A percentile compares a stretch with the other conserved stretches of the same genome.
phyloP scores from a whole-genome alignment of 805 yeast species.

The Hanseniaspora clermontiae region DNA sequence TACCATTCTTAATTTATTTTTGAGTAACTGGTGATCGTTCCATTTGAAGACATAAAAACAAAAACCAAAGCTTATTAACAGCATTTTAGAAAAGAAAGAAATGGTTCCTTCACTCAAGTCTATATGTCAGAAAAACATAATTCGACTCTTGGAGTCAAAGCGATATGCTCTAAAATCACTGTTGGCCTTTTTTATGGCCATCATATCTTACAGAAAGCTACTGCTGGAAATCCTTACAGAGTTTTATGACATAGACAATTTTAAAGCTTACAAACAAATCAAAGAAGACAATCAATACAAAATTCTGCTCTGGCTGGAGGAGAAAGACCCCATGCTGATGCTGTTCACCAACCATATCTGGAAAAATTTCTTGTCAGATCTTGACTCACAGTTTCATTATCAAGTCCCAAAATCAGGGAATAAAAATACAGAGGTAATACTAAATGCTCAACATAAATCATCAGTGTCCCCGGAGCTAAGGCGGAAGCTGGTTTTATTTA shows the following conservation, averaged over 20 bases:
- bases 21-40: too few species aligned
- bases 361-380: not conserved
- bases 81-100: too few species aligned
- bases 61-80: too few species aligned
- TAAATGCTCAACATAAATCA: not conserved
- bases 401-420: not conserved
- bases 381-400: not conserved
- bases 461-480: not conserved
- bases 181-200: not conserved
- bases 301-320: conserved; percentile 3
- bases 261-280: not conserved
- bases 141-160: conserved; percentile 12
- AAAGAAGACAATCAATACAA: conserved; percentile 8
- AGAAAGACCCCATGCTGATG: not conserved
- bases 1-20: too few species aligned
- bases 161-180: conserved; percentile 16
- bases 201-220: not conserved
- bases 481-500: not conserved
- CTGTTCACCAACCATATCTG: conserved; percentile 3
- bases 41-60: too few species aligned
- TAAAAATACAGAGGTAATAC: not conserved
- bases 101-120: not conserved
- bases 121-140: not conserved
- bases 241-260: conserved; percentile 1
- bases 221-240: not conserved